Conservation (phyloP, 306 rosid species). For the Amphicarpaea edgeworthii region DNA sequence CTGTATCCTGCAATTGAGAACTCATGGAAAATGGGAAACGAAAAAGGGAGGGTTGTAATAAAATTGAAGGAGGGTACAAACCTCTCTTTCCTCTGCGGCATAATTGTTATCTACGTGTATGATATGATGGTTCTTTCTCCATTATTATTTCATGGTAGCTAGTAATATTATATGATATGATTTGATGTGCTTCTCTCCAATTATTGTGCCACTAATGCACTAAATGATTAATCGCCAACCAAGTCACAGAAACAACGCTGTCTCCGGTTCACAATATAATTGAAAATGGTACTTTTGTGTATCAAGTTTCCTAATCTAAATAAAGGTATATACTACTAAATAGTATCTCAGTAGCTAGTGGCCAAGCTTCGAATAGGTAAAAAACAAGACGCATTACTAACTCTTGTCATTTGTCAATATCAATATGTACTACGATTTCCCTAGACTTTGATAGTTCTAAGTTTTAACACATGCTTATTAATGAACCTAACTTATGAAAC, state of each 20-base stretch:
- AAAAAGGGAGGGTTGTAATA: not conserved
- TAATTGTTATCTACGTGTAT: slow-evolving; percentile 53
- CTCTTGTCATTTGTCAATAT: too few species aligned
- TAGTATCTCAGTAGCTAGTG: not conserved
- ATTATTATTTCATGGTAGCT: slow-evolving; percentile 48
- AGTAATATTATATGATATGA: slow-evolving; percentile 50
- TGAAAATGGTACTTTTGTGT: slow-evolving; percentile 31
- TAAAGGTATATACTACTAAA: not conserved
- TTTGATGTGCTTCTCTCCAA: slow-evolving; percentile 55
- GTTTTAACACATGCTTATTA: not conserved
- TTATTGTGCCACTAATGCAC: slow-evolving; percentile 52
- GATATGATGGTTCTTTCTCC: slow-evolving; percentile 47
- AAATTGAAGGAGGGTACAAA: slow-evolving; percentile 17
- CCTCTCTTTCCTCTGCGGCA: slow-evolving; percentile 41
- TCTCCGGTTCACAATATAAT: slow-evolving; percentile 17
- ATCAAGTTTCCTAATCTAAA: slow-evolving; percentile 20
- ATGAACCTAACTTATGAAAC: too few species aligned
- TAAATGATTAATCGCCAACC: slow-evolving; percentile 55
- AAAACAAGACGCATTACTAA: not conserved
- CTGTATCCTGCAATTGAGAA: not conserved
- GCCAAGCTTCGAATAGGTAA: not conserved
- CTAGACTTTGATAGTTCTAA: slow-evolving; percentile 1
- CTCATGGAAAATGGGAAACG: not conserved
- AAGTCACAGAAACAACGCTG: slow-evolving; percentile 37
- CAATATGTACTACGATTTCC: not conserved